Conservation (phyloP, 2,329 filamentous ascomycete species). For the Elsinoe arachidis region DNA sequence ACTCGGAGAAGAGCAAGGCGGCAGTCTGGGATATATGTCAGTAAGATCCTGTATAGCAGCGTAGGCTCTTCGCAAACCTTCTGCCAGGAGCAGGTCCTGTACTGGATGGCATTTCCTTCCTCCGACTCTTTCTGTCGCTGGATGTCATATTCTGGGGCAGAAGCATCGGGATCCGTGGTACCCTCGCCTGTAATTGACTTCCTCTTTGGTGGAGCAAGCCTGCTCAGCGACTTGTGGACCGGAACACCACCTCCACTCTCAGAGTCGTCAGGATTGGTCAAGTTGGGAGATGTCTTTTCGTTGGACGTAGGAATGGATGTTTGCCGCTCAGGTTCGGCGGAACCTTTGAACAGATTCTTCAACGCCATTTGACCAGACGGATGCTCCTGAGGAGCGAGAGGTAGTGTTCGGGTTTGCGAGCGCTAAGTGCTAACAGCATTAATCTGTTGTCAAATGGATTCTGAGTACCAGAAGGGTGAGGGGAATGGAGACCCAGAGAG, state of each 20-base stretch:
- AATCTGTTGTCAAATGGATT: conserved; percentile 19
- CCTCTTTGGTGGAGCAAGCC: conserved; percentile 32
- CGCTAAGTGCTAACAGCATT: conserved; percentile 31
- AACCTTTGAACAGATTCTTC: conserved; percentile 22
- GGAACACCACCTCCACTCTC: conserved; percentile 25
- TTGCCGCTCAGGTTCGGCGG: conserved; percentile 13
- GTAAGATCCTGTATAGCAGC: not conserved
- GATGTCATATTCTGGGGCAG: conserved; percentile 39
- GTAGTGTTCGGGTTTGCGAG: conserved; percentile 31
- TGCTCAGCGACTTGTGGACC: conserved; percentile 30
- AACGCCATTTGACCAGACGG: conserved; percentile 46
- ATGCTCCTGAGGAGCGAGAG: conserved; percentile 35
- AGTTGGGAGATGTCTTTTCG: conserved; percentile 18
- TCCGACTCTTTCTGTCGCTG: conserved; percentile 67
- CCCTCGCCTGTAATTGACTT: conserved; percentile 26
- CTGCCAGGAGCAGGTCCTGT: conserved; percentile 87
- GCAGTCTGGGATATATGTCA: conserved; percentile 53
- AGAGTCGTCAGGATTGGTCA: conserved; percentile 18
- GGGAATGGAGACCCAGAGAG: not conserved
- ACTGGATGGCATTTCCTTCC: conserved; percentile 72
- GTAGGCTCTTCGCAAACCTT: conserved; percentile 47
- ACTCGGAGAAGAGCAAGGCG: conserved; percentile 83
- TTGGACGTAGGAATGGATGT: conserved; percentile 14
- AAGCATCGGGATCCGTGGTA: conserved; percentile 22
- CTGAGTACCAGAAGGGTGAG: not conserved